These are phyloP conservation scores for Ogataea glucozyma DNA, from an alignment of 805 yeast species.

Conservation along the genomic window DNA sequence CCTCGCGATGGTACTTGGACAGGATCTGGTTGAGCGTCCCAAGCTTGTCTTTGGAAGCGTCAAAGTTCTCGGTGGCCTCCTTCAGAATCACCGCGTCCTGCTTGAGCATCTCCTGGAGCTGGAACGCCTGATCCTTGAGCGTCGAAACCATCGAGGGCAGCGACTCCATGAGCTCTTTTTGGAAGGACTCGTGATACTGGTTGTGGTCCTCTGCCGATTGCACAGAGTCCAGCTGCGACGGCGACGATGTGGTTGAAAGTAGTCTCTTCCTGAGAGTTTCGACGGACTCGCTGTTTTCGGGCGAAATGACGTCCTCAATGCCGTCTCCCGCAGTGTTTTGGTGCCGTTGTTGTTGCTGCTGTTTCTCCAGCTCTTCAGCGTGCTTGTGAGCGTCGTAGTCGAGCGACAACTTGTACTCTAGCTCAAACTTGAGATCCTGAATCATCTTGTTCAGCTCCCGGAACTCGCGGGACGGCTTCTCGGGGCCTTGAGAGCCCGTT, in stretches of 20 bases:
- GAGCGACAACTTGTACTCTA: constrained; percentile 17
- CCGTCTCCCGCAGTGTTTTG: too few species aligned
- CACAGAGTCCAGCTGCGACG: constrained; percentile 32
- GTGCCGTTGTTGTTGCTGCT: background rate
- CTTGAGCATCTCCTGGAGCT: constrained; percentile 34
- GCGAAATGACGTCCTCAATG: constrained; percentile 5
- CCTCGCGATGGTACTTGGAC: constrained; percentile 34
- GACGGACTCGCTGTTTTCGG: constrained; percentile 29
- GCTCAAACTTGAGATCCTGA: constrained; percentile 19
- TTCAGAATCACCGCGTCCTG: constrained; percentile 36
- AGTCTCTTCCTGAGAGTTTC: constrained; percentile 32
- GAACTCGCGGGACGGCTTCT: constrained; percentile 10
- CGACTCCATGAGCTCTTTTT: constrained; percentile 34
- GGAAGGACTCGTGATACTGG: constrained; percentile 34
- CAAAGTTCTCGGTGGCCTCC: constrained; percentile 37
- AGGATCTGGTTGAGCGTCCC: constrained; percentile 30
- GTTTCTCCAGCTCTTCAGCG: constrained; percentile 4
- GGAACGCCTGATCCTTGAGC: constrained; percentile 33
- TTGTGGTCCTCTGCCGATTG: constrained; percentile 29
- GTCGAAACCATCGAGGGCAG: constrained; percentile 34
- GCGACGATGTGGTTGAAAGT: constrained; percentile 21
- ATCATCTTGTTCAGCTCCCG: constrained; percentile 15
- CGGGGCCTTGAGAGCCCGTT: background rate
- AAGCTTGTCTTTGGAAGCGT: constrained; percentile 32
- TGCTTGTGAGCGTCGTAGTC: constrained; percentile 5